These are phyloP conservation scores for Dryadomyces quercivorus DNA, from an alignment of 2,329 filamentous ascomycete species.

Conservation along the genomic window DNA sequence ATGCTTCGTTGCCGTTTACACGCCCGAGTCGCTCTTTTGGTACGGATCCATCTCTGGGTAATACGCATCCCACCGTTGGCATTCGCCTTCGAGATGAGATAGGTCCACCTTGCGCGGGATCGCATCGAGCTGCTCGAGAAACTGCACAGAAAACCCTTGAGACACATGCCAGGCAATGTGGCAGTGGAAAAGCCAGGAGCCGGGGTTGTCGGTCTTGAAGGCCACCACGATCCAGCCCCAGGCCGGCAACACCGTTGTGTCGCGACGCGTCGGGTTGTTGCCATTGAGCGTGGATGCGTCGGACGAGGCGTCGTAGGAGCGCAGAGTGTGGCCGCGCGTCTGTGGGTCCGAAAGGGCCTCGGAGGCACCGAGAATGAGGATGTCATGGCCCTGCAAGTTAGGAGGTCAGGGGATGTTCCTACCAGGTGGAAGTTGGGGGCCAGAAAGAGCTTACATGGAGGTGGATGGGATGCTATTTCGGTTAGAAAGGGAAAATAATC, in stretches of 20 bases:
- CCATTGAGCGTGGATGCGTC: slow-evolving; percentile 20
- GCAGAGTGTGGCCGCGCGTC: slow-evolving; percentile 7
- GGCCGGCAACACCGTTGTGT: slow-evolving; percentile 31
- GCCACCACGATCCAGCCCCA: slow-evolving; percentile 34
- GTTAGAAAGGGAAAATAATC: not conserved
- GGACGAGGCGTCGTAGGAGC: slow-evolving; percentile 15
- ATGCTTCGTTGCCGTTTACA: slow-evolving; percentile 1
- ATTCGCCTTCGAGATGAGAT: slow-evolving; percentile 3
- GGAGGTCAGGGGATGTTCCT: not conserved
- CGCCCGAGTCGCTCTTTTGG: slow-evolving; percentile 8
- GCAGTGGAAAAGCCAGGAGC: slow-evolving; percentile 36
- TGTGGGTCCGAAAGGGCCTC: slow-evolving; percentile 10
- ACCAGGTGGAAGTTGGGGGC: too few relatives aligned
- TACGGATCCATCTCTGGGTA: slow-evolving; percentile 9
- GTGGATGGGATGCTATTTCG: slow-evolving; percentile 17
- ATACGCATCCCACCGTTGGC: slow-evolving; percentile 9
- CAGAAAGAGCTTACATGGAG: slow-evolving; percentile 14
- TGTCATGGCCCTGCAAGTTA: slow-evolving; percentile 20
- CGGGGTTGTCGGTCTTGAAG: slow-evolving; percentile 37
- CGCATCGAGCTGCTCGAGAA: slow-evolving; percentile 25
- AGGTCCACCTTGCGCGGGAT: slow-evolving; percentile 8
- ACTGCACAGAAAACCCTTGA: slow-evolving; percentile 37
- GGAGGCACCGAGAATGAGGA: slow-evolving; percentile 20
- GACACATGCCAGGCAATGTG: slow-evolving; percentile 38
- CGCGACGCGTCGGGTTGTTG: slow-evolving; percentile 33